Evolutionary conservation across 2,329 filamentous ascomycete genomes (phyloP).

Genomic region (Botrytis sinoallii): DNA sequence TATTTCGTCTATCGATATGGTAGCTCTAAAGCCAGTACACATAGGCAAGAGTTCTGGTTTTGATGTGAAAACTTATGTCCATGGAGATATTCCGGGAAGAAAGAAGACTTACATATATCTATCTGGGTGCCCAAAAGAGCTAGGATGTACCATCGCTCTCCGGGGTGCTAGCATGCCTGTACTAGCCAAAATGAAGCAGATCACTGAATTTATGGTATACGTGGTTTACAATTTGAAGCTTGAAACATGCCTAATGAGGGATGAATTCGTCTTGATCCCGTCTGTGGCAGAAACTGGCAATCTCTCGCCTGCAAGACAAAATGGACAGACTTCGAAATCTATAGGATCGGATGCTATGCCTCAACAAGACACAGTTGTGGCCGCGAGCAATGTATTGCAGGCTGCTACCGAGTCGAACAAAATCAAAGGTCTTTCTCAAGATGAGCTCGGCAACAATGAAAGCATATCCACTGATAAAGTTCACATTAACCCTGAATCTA

Average conservation of each 20-base stretch:
- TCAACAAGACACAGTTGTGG: constrained; percentile 24
- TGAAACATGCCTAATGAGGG: constrained; percentile 89
- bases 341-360: constrained; percentile 16
- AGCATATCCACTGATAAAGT: neutral
- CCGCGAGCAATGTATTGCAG: constrained; percentile 32
- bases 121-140: constrained; percentile 81
- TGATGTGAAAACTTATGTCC: constrained; percentile 92
- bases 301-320: constrained; percentile 40
- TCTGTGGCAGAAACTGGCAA: constrained; percentile 51
- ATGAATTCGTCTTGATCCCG: constrained; percentile 85
- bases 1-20: constrained; percentile 92
- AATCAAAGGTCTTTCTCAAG: constrained; percentile 7
- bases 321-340: constrained; percentile 20
- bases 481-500: neutral
- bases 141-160: constrained; percentile 92
- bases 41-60: constrained; percentile 82
- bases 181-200: constrained; percentile 78
- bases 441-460: neutral
- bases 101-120: constrained; percentile 97
- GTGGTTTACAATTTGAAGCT: constrained; percentile 97
- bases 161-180: constrained; percentile 72
- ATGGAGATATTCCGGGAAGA: constrained; percentile 66
- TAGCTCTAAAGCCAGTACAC: constrained; percentile 69
- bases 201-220: constrained; percentile 98
- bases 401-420: constrained; percentile 25